Percentiles rank a stretch among this genome's conserved stretches.
Evolutionary conservation across 1,139 yeast species (phyloP).

Genomic region (Candida glucosophila): DNA sequence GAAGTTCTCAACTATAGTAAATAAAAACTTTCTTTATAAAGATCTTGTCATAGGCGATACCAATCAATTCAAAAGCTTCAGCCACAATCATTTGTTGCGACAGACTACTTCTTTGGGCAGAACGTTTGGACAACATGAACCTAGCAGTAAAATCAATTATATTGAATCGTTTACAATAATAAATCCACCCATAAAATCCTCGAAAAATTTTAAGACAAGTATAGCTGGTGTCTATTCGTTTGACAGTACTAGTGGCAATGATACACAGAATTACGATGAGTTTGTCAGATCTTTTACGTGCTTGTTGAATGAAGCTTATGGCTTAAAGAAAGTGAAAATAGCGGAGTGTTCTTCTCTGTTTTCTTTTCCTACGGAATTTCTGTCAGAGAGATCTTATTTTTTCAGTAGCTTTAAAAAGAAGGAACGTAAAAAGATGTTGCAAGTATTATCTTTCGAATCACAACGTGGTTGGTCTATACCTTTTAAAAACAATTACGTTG

Average conservation of each 20-base stretch:
- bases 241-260: conserved; percentile 13
- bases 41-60: conserved; percentile 17
- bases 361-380: conserved; percentile 26
- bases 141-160: conserved; percentile 24
- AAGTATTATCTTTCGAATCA: conserved; percentile 23
- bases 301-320: conserved; percentile 24
- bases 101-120: conserved; percentile 9
- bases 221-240: conserved; percentile 34
- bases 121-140: conserved; percentile 14
- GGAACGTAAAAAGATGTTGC: conserved; percentile 14
- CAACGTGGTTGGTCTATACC: conserved; percentile 44
- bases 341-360: conserved; percentile 45
- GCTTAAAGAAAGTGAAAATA: conserved; percentile 20
- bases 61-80: conserved; percentile 23
- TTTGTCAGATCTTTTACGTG: conserved; percentile 16
- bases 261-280: conserved; percentile 16
- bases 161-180: conserved; percentile 17
- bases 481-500: conserved; percentile 26
- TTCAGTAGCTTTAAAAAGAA: conserved; percentile 3
- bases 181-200: conserved; percentile 26
- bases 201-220: conserved; percentile 16
- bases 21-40: conserved; percentile 28
- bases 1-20: conserved; percentile 26
- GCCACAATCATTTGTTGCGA: conserved; percentile 17
- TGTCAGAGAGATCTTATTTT: conserved; percentile 2